Conservation (phyloP, 208 protist genomes). For the Trichomonas gallinae region DNA sequence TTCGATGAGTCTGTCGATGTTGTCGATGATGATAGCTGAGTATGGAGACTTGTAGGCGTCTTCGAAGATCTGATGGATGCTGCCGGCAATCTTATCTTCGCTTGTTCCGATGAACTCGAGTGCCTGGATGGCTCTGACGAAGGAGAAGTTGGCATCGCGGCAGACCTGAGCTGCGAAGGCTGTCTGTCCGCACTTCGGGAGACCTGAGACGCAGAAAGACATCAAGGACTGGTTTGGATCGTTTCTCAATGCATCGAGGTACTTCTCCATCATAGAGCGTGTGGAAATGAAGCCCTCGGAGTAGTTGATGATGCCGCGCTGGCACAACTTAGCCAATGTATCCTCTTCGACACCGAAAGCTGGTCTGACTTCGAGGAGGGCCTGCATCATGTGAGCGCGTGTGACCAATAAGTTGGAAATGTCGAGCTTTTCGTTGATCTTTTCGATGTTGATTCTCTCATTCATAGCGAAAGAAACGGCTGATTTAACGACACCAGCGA, state of each 20-base stretch:
- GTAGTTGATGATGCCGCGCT: slow-evolving; percentile 77
- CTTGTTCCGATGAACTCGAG: slow-evolving; percentile 29
- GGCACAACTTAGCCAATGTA: slow-evolving; percentile 60
- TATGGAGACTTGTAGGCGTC: slow-evolving; percentile 88
- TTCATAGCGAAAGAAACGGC: slow-evolving; percentile 47
- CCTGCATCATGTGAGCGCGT: slow-evolving; percentile 54
- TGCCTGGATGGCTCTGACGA: slow-evolving; percentile 82
- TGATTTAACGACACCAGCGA: slow-evolving; percentile 60
- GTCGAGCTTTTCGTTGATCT: not conserved
- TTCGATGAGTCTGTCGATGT: slow-evolving; percentile 74
- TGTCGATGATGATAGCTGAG: slow-evolving; percentile 86
- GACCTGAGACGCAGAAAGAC: not conserved
- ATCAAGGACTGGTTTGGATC: slow-evolving; percentile 57
- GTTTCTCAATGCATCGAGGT: slow-evolving; percentile 59
- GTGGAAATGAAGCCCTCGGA: slow-evolving; percentile 58
- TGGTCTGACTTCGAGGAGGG: slow-evolving; percentile 69
- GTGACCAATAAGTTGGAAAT: slow-evolving; percentile 29
- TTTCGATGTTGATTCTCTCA: slow-evolving; percentile 28
- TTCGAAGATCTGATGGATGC: slow-evolving; percentile 69
- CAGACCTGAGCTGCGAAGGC: slow-evolving; percentile 74
- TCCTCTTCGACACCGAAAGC: slow-evolving; percentile 76
- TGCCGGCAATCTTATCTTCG: not conserved
- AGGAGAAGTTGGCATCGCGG: slow-evolving; percentile 69
- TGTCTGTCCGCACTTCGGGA: slow-evolving; percentile 66
- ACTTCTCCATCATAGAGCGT: slow-evolving; percentile 34